phyloP scores from a whole-genome alignment of 176 grass and related monocot species.

The Hyparrhenia diplandra region DNA sequence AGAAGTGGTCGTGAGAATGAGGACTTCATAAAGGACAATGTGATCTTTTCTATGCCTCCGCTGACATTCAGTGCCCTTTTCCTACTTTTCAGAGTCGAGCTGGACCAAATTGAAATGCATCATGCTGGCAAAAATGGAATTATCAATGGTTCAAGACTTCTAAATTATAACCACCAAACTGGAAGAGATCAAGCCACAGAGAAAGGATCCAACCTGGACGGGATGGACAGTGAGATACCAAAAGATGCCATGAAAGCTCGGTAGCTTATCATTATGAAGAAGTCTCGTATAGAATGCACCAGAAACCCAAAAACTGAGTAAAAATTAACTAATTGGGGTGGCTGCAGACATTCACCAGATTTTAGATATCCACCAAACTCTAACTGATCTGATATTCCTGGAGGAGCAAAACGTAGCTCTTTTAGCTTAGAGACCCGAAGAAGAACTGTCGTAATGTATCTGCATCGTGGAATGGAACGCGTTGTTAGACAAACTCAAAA shows the following conservation, averaged over 20 bases:
- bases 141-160: neutral
- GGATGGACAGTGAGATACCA: neutral
- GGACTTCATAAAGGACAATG: neutral
- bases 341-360: constrained; percentile 59
- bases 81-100: neutral
- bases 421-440: constrained; percentile 81
- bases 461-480: constrained; percentile 10
- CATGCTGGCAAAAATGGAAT: constrained; percentile 2
- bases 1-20: neutral
- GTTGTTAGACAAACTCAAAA: constrained; percentile 22
- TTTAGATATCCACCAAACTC: constrained; percentile 83
- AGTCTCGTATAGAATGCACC: neutral
- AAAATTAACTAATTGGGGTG: neutral
- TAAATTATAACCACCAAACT: constrained; percentile 19
- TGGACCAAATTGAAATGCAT: constrained; percentile 19
- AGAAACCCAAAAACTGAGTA: neutral
- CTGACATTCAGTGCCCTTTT: neutral
- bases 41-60: neutral
- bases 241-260: constrained; percentile 1
- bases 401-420: constrained; percentile 81
- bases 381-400: constrained; percentile 73
- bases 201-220: neutral
- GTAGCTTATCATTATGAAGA: neutral
- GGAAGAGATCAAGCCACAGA: neutral
- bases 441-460: constrained; percentile 73